A percentile compares a stretch with the other conserved stretches of the same genome.
Conservation (phyloP, 495 filamentous ascomycete genomes). For the Massariosphaeria phaeospora region DNA sequence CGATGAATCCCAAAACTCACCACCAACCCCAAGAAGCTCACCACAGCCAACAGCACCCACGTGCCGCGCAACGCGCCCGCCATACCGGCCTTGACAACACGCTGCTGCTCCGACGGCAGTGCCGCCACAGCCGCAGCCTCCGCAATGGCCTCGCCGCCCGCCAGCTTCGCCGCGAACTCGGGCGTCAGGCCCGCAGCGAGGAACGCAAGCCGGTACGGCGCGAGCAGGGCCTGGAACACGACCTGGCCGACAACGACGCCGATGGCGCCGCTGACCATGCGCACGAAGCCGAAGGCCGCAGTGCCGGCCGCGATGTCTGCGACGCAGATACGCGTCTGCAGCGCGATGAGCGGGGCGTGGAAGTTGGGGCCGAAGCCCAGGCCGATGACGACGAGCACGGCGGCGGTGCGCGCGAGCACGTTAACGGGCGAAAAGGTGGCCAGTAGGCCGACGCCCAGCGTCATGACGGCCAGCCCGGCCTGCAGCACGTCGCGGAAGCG, state of each 20-base stretch:
- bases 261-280: slow-evolving; percentile 31
- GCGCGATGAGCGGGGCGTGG: slow-evolving; percentile 55
- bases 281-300: slow-evolving; percentile 29
- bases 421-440: slow-evolving; percentile 14
- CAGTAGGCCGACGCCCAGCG: slow-evolving; percentile 31
- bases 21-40: slow-evolving; percentile 39
- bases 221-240: slow-evolving; percentile 25
- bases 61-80: slow-evolving; percentile 1
- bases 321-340: slow-evolving; percentile 50
- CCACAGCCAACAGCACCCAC: slow-evolving; percentile 21
- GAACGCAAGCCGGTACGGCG: slow-evolving; percentile 37
- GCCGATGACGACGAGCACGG: slow-evolving; percentile 52
- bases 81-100: slow-evolving; percentile 13
- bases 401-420: slow-evolving; percentile 49
- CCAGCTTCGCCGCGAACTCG: slow-evolving; percentile 15
- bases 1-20: slow-evolving; percentile 53
- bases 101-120: slow-evolving; percentile 9
- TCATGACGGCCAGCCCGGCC: slow-evolving; percentile 27
- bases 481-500: slow-evolving; percentile 24
- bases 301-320: slow-evolving; percentile 30
- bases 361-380: slow-evolving; percentile 55
- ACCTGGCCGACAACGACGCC: slow-evolving; percentile 32
- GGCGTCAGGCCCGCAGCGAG: slow-evolving; percentile 2
- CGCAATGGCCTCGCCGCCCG: slow-evolving; percentile 21
- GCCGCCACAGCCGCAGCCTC: slow-evolving; percentile 1